Evolutionary conservation across 2,329 filamentous ascomycete genomes (phyloP).

Genomic region (Aureobasidium sp.): DNA sequence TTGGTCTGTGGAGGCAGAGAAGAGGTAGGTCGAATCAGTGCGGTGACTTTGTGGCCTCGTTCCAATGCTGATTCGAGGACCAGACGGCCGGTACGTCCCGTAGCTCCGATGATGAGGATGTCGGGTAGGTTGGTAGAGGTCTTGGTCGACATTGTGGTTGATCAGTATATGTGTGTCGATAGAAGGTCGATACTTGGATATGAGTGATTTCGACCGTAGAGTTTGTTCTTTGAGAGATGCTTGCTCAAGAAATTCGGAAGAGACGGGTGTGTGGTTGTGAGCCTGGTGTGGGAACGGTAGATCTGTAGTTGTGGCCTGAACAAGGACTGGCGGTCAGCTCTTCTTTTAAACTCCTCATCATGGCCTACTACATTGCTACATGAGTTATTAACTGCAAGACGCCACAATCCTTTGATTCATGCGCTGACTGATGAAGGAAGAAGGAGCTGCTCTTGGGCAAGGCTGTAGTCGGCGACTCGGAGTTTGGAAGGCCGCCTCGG

Average conservation of each 20-base stretch:
- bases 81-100: constrained; percentile 37
- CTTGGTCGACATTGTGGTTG: neutral
- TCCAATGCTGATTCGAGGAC: constrained; percentile 33
- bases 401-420: neutral
- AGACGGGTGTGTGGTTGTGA: neutral
- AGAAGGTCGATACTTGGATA: too few species aligned
- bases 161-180: neutral
- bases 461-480: neutral
- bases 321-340: too few species aligned
- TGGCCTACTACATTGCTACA: neutral
- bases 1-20: constrained; percentile 22
- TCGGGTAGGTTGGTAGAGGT: neutral
- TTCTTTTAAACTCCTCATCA: neutral
- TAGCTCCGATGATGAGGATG: constrained; percentile 38
- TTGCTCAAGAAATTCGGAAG: neutral
- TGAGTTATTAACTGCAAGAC: too few species aligned
- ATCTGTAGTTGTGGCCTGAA: too few species aligned
- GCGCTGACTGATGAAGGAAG: neutral
- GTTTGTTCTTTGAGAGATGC: neutral
- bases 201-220: too few species aligned
- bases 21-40: constrained; percentile 32
- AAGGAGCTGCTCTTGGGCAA: neutral
- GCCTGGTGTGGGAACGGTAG: neutral
- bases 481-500: neutral
- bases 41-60: constrained; percentile 35